Percentiles rank a stretch among this genome's conserved stretches.
Conservation (phyloP, 106 monocot species). For the Apostasia ramifera region DNA sequence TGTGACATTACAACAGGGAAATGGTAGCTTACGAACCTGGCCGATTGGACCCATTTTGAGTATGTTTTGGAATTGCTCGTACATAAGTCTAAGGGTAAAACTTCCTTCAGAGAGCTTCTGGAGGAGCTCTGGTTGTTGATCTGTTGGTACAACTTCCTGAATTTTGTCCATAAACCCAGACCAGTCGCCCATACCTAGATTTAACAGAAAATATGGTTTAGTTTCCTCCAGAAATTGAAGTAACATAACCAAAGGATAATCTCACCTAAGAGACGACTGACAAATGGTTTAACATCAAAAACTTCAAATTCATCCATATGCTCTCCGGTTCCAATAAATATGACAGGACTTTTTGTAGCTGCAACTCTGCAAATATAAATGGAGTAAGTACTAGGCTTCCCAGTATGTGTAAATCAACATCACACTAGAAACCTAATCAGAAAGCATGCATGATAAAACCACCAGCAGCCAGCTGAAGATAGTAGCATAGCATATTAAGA, state of each 20-base stretch:
- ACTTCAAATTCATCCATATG: constrained; percentile 98
- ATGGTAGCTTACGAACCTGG: constrained; percentile 46
- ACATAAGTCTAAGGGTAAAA: constrained; percentile 90
- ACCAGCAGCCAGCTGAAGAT: no score
- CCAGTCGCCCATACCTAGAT: constrained; percentile 92
- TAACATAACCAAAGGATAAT: background rate
- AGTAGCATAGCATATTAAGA: no score
- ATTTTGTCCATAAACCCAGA: constrained; percentile 99
- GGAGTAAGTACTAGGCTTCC: constrained; percentile 27
- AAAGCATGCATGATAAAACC: no score
- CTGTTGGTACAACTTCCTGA: constrained; percentile 93
- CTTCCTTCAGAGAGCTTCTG: constrained; percentile 93
- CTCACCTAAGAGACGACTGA: constrained; percentile 91
- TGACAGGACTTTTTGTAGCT: constrained; percentile 97
- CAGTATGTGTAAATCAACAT: constrained; percentile 78
- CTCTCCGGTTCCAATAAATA: constrained; percentile 98
- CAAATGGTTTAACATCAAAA: constrained; percentile 99
- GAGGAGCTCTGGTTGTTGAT: constrained; percentile 96
- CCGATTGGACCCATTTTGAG: constrained; percentile 95
- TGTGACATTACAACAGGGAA: background rate
- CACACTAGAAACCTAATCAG: no score
- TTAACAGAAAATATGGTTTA: background rate
- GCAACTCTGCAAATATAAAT: constrained; percentile 66
- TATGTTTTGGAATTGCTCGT: constrained; percentile 90
- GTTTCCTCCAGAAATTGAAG: background rate